Base-by-base conservation (phyloP, 441 rosid species). In the Erysimum pusillum region DNA sequence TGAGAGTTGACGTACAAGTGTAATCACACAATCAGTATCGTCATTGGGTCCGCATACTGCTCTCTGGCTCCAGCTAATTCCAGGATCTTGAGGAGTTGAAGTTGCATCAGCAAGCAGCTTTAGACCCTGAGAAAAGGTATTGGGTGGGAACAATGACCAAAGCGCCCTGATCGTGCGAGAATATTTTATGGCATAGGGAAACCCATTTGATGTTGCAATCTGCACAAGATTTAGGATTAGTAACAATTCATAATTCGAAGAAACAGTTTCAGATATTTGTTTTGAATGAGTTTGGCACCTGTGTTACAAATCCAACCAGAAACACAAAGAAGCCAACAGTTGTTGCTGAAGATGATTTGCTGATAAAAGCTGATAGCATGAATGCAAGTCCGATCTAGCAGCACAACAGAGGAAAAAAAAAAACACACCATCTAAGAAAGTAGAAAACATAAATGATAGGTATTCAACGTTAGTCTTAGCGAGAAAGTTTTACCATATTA, bases 101-200 rank as follows among this genome's bases (percentile, higher is more conserved):
- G 91, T 87, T 35, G 97, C 98, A 13, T 46, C 74, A 52, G 87
- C 75, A 63, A 96, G 97, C 34, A 83, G 71, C n/a, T 63, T 49
- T 44, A 93, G 78, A 48, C 88, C 88, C 63, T 81, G 57, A 9
- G 94, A 89, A 36, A 91, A 91, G 77, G 93, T 93, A 88, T 90
- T 93, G 1, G 98, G 98, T 6, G 97, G 94, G 83, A 88, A 96
- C 25, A 96, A 49, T 15, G 98, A 93, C 99, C 99, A 96, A 80
- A 91, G 13, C 75, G 20, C 39, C 58, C 57, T 17, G 28, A n/a
- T 20, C 35, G 85, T 44, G 10, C 65, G 56, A 20, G 2, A 17
- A 65, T 10, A 65, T 6, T 34, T 49, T 1, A 63, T 9, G 22
- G 70, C 57, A 68, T 91, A 96, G 22, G 98, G 98, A 79, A 86